These are phyloP conservation scores for Panus rudis DNA, from an alignment of 768 basidiomycete species.

Conservation along the genomic window DNA sequence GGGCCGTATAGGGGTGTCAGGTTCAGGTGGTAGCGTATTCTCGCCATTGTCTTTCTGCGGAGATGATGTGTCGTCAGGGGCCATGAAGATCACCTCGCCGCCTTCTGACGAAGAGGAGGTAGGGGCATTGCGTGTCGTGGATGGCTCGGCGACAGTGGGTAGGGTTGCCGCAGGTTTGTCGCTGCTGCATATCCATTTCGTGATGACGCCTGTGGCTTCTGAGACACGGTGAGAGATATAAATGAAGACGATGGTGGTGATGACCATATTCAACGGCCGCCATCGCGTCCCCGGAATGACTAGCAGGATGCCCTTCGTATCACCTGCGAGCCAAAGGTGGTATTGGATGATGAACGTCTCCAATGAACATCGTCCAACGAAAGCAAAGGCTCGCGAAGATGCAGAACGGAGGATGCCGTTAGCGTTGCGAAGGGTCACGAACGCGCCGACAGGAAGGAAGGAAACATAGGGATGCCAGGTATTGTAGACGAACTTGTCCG, in stretches of 20 bases:
- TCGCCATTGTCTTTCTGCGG: constrained; percentile 23
- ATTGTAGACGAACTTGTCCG: constrained; percentile 87
- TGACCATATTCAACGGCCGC: constrained; percentile 70
- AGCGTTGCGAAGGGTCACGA: constrained; percentile 71
- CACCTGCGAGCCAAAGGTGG: constrained; percentile 80
- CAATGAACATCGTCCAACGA: constrained; percentile 80
- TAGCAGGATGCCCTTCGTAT: constrained; percentile 75
- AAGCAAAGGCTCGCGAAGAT: constrained; percentile 64
- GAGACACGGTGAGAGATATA: constrained; percentile 75
- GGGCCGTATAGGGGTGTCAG: constrained; percentile 33
- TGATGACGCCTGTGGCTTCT: constrained; percentile 67
- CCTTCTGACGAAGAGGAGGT: too few relatives aligned
- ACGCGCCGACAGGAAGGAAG: constrained; percentile 71
- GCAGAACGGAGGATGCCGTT: constrained; percentile 62
- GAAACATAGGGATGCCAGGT: constrained; percentile 79
- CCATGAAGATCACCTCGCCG: constrained; percentile 19
- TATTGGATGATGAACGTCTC: constrained; percentile 92
- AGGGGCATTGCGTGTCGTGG: constrained; percentile 1
- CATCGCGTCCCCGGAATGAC: constrained; percentile 69
- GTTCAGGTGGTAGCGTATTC: constrained; percentile 26
- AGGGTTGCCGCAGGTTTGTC: constrained; percentile 18
- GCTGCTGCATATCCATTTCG: constrained; percentile 46
- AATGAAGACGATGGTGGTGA: constrained; percentile 74
- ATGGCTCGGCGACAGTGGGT: constrained; percentile 11
- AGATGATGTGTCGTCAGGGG: constrained; percentile 10